Evolutionary conservation across 257 asterid species (phyloP), one percentile per base, ranked within the genome.

Genomic region (Ocimum tenuiflorum): DNA sequence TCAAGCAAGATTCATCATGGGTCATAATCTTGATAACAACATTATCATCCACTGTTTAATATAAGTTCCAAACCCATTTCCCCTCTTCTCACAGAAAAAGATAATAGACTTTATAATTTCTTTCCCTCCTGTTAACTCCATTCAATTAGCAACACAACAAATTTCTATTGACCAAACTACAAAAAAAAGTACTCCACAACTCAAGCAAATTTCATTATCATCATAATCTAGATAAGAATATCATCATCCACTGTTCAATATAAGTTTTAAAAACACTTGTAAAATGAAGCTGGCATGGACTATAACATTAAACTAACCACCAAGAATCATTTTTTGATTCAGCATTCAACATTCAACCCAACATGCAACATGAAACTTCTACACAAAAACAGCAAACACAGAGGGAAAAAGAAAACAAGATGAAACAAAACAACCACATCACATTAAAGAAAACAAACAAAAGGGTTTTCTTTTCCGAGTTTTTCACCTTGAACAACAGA

Each of bases 401-500:
- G 15, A 31, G 3, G 13, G 4, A 17, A 1, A 14, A 50, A 39
- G 7, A 17, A 3, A 14, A 49, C 33, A 10, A 35, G 31, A 27
- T n/a, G n/a, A n/a, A 24, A 24, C 4, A 1, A 31, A 31, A 31
- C 7, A 31, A 31, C 6, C 5, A 4, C 19, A 41, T 8, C 17
- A 52, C 36, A 55, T 15, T 18, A 41, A 35, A 67, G 18, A 13
- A 51, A 63, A 11, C 56, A 14, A 49, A 22, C 10, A 58, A 45
- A 27, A 51, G 36, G 47, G 64, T 58, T 46, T 43, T 60, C 45
- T 11, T 19, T 38, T 27, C 4, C 4, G 31, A 27, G 4, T 27
- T 27, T 27, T 11, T 38, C 66, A 90, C 96, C 97, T 77, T 75
- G 74, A 29, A 84, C 54, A 69, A 56, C 66, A 6, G 91, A 60